These are phyloP conservation scores for Brassica juncea DNA, from an alignment of 345 rosid genomes.

Conservation along the genomic window DNA sequence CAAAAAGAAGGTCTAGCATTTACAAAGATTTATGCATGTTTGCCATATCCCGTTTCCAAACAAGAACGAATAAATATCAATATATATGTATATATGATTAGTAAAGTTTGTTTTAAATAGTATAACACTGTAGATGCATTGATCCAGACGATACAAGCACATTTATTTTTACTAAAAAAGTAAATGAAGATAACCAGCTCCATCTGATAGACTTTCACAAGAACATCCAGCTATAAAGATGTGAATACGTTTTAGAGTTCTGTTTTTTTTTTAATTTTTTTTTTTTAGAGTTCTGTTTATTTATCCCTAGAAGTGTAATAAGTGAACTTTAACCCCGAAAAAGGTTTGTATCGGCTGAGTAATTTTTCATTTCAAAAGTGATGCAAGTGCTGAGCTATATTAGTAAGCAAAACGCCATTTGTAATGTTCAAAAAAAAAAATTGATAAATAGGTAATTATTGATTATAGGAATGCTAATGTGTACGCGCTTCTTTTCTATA, in stretches of 20 bases:
- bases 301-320: background rate
- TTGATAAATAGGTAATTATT: no score
- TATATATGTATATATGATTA: no score
- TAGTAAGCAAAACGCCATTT: conserved; percentile 3
- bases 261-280: background rate
- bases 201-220: background rate
- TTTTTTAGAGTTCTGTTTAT: background rate
- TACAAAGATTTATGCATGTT: background rate
- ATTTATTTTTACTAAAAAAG: background rate
- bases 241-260: background rate
- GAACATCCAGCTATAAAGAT: background rate
- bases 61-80: no score
- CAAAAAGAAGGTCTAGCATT: background rate
- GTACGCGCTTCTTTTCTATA: conserved; percentile 15
- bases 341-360: background rate
- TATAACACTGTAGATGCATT: background rate
- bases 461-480: conserved; percentile 10
- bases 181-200: background rate
- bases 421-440: no score
- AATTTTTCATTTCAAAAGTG: background rate
- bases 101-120: no score
- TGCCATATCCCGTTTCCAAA: background rate
- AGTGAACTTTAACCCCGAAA: background rate
- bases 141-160: background rate
- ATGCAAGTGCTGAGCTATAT: background rate